Base-by-base conservation (phyloP, 768 basidiomycete genomes). In the Pulveroboletus sp. region DNA sequence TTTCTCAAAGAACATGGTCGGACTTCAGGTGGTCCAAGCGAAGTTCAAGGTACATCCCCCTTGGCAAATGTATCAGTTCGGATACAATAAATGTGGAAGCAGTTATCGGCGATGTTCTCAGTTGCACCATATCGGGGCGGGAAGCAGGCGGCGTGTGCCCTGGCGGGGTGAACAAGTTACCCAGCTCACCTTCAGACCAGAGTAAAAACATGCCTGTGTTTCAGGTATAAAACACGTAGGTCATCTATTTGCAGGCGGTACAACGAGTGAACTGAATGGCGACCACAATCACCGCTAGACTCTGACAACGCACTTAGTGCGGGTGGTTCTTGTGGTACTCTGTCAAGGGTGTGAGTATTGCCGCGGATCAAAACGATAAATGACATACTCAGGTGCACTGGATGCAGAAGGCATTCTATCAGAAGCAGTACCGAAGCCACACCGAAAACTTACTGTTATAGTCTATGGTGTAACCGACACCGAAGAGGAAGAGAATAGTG, bases 271-370 rank as follows among this genome's bases (percentile, higher is more conserved):
- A 46, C 43, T 51, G 52, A 49, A 33, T 42, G 43, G 49, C 12
- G 42, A 40, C 40, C 47, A 32, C 21, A 29, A 37, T 37, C 42
- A 37, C 48, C 32, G 20, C 51, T 16, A 33, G 40, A 47, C 24
- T 40, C 36, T 27, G 25, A 16, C 37, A 38, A 49, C 14, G 40
- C 53, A 45, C 47, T 69, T 73, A 92, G 71, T 92, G 90, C n/a
- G 84, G 72, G 67, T 88, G 84, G 75, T 92, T 90, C 80, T 92
- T 91, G 81, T 90, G 87, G 72, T 90, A 87, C 69, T 91, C 90
- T 91, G 62, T 16, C 48, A 50, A 51, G 32, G 39, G 12, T 37
- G 50, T 71, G 50, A 73, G 67, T 36, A 57, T 35, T 23, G 17
- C 39, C 32, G 29, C 12, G 41, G 20, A 50, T 11, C 19, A 50